Evolutionary conservation across 2,329 filamentous ascomycete genomes (phyloP).

Genomic region (Hawksworthiomyces lignivorus): DNA sequence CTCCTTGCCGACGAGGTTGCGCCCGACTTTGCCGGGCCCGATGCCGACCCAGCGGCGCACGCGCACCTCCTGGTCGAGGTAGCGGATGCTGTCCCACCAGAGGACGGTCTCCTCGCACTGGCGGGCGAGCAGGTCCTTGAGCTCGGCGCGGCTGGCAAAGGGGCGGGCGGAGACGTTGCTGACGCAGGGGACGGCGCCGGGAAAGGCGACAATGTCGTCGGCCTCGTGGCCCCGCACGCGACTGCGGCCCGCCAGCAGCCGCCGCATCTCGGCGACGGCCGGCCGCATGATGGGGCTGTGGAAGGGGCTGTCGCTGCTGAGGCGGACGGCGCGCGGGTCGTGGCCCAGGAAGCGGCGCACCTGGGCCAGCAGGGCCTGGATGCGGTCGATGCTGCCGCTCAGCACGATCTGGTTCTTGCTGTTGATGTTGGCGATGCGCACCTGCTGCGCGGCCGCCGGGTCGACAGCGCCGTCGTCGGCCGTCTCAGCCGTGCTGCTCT

Average conservation of each 20-base stretch:
- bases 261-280: conserved; percentile 65
- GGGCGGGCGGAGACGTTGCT: conserved; percentile 80
- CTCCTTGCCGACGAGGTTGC: conserved; percentile 91
- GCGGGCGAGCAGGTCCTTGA: conserved; percentile 71
- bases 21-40: conserved; percentile 85
- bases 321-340: conserved; percentile 76
- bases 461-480: conserved; percentile 30
- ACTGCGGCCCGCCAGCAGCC: conserved; percentile 54
- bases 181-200: conserved; percentile 66
- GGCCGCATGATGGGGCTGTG: conserved; percentile 89
- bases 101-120: conserved; percentile 86
- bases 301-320: conserved; percentile 85
- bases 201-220: conserved; percentile 65
- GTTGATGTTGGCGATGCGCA: conserved; percentile 89
- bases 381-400: conserved; percentile 76
- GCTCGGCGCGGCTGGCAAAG: conserved; percentile 62
- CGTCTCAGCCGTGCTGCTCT: conserved; percentile 34
- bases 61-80: conserved; percentile 74
- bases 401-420: conserved; percentile 94
- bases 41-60: conserved; percentile 85
- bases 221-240: conserved; percentile 43
- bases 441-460: conserved; percentile 67
- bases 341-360: conserved; percentile 85
- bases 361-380: conserved; percentile 74
- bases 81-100: conserved; percentile 92